These are phyloP conservation scores for Lithohypha guttulata DNA, from an alignment of 2,329 filamentous ascomycete genomes.

Conservation along the genomic window DNA sequence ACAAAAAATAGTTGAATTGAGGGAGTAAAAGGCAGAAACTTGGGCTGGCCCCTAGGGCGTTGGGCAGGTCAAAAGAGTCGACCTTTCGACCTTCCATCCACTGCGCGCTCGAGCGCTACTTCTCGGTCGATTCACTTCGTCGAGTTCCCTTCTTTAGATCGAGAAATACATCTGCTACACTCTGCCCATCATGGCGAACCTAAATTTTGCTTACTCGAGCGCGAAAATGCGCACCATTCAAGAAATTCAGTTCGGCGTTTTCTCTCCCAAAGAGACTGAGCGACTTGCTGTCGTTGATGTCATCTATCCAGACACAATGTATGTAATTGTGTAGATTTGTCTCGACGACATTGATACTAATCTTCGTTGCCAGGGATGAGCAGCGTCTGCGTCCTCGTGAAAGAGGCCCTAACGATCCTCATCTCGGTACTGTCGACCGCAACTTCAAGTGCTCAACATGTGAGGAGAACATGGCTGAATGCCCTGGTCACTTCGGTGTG, in stretches of 20 bases:
- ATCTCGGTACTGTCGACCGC: constrained; percentile 90
- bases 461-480: constrained; percentile 88
- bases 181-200: constrained; percentile 69
- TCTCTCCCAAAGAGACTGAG: constrained; percentile 98
- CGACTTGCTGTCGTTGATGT: constrained; percentile 96
- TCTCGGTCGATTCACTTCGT: constrained; percentile 16
- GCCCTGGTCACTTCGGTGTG: constrained; percentile 95
- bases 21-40: constrained; percentile 2
- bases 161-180: constrained; percentile 14
- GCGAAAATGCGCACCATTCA: constrained; percentile 94
- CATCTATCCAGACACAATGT: constrained; percentile 97
- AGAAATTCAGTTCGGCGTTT: constrained; percentile 97
- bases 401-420: constrained; percentile 86
- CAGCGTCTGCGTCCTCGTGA: constrained; percentile 81
- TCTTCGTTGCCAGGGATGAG: constrained; percentile 54
- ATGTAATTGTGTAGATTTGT: constrained; percentile 17
- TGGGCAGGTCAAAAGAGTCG: constrained; percentile 12
- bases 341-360: constrained; percentile 13
- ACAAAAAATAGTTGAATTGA: constrained; percentile 1
- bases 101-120: constrained; percentile 19
- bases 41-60: constrained; percentile 21
- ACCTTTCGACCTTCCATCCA: constrained; percentile 4
- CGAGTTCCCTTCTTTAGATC: constrained; percentile 13
- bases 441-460: constrained; percentile 94
- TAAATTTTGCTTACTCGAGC: constrained; percentile 81